Percentiles rank a stretch among this genome's conserved stretches.
Evolutionary conservation across 192 early-diverging fungal species (phyloP).

Genomic region (Paraglomus occultum): DNA sequence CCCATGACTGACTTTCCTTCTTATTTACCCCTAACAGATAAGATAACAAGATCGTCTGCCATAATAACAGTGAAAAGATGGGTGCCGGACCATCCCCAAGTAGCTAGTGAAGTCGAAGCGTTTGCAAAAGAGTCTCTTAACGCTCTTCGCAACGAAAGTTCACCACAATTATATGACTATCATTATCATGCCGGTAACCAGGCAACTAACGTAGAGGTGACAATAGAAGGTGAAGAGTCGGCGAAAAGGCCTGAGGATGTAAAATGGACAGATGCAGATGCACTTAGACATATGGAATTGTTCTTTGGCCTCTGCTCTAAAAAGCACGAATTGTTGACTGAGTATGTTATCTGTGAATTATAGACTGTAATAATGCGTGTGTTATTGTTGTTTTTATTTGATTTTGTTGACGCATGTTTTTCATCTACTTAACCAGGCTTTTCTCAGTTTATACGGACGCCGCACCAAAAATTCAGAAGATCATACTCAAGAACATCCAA

Average conservation of each 20-base stretch:
- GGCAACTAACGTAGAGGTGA: neutral
- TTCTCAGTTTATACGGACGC: slow-evolving; percentile 47
- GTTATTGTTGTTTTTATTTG: slow-evolving; percentile 33
- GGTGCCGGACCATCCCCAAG: slow-evolving; percentile 49
- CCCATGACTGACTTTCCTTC: neutral
- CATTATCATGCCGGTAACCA: slow-evolving; percentile 27
- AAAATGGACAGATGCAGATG: slow-evolving; percentile 59
- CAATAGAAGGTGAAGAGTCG: neutral
- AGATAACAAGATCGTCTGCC: slow-evolving; percentile 52
- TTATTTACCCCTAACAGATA: slow-evolving; percentile 19
- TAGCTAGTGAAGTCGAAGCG: slow-evolving; percentile 38
- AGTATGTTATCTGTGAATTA: slow-evolving; percentile 45
- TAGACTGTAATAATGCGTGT: slow-evolving; percentile 26
- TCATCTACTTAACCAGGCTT: slow-evolving; percentile 42
- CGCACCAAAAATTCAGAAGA: slow-evolving; percentile 41
- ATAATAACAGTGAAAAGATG: slow-evolving; percentile 62
- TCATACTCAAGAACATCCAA: slow-evolving; percentile 57
- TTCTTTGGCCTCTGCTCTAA: slow-evolving; percentile 76
- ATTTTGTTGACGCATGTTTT: slow-evolving; percentile 19
- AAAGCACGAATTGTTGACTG: slow-evolving; percentile 62
- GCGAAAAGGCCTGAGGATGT: slow-evolving; percentile 15
- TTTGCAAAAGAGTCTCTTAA: slow-evolving; percentile 41
- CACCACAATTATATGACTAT: slow-evolving; percentile 15
- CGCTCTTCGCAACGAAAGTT: slow-evolving; percentile 10
- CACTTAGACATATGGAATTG: slow-evolving; percentile 66